These are phyloP conservation scores for Fusarium xylarioides DNA, from an alignment of 2,329 filamentous ascomycete genomes.

Conservation along the genomic window DNA sequence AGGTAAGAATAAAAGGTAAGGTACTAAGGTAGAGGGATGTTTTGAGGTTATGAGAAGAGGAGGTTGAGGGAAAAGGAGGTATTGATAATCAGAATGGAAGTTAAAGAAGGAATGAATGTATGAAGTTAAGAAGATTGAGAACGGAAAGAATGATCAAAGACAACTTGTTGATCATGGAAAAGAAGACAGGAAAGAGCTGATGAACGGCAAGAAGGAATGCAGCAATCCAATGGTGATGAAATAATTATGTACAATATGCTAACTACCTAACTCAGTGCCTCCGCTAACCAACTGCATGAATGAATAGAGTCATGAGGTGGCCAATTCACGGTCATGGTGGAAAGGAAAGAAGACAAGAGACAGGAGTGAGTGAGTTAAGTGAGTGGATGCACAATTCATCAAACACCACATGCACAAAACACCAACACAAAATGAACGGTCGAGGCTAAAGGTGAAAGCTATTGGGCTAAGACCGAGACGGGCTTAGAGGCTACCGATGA, in stretches of 20 bases:
- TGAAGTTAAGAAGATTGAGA: not conserved
- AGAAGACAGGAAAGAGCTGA: constrained; percentile 1
- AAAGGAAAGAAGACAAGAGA: not conserved
- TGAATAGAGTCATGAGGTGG: constrained; percentile 10
- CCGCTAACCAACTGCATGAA: not conserved
- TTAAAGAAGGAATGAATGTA: not conserved
- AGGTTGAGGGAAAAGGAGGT: not conserved
- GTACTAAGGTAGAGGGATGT: not conserved
- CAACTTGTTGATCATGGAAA: not conserved
- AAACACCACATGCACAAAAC: constrained; percentile 1
- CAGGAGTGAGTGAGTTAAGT: not conserved
- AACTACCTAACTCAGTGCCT: not conserved
- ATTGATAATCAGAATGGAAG: not conserved
- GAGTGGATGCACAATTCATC: not conserved
- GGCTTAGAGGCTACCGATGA: constrained; percentile 13
- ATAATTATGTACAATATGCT: not conserved
- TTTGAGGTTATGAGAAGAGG: constrained; percentile 2
- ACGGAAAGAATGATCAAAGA: constrained; percentile 6
- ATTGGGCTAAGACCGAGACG: constrained; percentile 12
- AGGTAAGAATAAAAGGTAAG: constrained; percentile 5
- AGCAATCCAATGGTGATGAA: not conserved
- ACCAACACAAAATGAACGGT: constrained; percentile 18
- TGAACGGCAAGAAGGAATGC: constrained; percentile 6
- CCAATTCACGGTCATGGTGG: not conserved
- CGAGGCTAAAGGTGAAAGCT: constrained; percentile 12